These are phyloP conservation scores for Zopfia rhizophila DNA, from an alignment of 2,329 filamentous ascomycete species.

Conservation along the genomic window DNA sequence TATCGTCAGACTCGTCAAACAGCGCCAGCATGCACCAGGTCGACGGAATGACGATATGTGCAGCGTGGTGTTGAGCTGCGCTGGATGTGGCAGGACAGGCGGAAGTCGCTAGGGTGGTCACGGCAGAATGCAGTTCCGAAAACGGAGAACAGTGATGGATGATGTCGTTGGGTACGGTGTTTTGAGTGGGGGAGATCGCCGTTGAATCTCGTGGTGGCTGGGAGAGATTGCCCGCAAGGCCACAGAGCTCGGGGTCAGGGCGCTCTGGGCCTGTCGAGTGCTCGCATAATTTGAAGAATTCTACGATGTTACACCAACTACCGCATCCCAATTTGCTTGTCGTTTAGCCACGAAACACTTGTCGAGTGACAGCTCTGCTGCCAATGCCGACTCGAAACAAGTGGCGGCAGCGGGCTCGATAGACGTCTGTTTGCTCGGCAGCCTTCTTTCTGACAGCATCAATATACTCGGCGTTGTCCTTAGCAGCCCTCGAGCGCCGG, in stretches of 20 bases:
- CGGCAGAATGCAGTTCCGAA: slow-evolving; percentile 26
- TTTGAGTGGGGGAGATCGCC: slow-evolving; percentile 39
- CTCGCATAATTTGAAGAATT: slow-evolving; percentile 34
- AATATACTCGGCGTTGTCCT: slow-evolving; percentile 40
- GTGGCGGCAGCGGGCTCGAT: slow-evolving; percentile 6
- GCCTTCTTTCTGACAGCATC: slow-evolving; percentile 31
- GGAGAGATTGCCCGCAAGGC: slow-evolving; percentile 37
- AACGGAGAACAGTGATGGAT: slow-evolving; percentile 24
- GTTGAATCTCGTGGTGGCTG: slow-evolving; percentile 42
- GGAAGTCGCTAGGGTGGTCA: slow-evolving; percentile 19
- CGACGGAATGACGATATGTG: slow-evolving; percentile 12
- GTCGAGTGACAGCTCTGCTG: slow-evolving; percentile 13
- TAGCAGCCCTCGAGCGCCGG: slow-evolving; percentile 31
- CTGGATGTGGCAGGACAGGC: slow-evolving; percentile 11
- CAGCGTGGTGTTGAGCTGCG: slow-evolving; percentile 21
- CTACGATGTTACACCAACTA: slow-evolving; percentile 47
- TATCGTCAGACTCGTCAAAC: slow-evolving; percentile 11
- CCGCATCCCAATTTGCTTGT: slow-evolving; percentile 30
- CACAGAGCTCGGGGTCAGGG: slow-evolving; percentile 19
- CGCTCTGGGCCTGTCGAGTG: slow-evolving; percentile 26
- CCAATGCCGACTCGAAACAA: slow-evolving; percentile 2
- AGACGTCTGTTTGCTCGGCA: slow-evolving; percentile 28
- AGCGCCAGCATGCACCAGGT: slow-evolving; percentile 5
- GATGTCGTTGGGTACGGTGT: slow-evolving; percentile 30
- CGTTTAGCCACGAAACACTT: slow-evolving; percentile 37